Percentiles rank a stretch among this genome's conserved stretches.
Conservation (phyloP, 1,139 yeast species). For the Scheffersomyces insectosa region DNA sequence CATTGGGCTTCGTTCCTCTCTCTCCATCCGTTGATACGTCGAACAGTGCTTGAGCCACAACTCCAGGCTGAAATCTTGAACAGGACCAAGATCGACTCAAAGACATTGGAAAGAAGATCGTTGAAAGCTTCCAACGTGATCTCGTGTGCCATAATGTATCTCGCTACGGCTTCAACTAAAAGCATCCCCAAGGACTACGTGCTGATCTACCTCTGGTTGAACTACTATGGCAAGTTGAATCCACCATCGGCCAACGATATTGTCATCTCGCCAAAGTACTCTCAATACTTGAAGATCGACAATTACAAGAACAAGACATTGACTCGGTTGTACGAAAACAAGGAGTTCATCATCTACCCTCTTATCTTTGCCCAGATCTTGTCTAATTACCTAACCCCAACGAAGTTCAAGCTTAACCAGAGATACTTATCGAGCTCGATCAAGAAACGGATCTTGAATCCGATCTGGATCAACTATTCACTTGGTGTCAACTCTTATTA, state of each 20-base stretch:
- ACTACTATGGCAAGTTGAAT: conserved; percentile 35
- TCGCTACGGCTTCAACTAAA: conserved; percentile 29
- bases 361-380: conserved; percentile 41
- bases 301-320: conserved; percentile 18
- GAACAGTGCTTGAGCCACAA: conserved; percentile 26
- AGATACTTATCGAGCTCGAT: conserved; percentile 36
- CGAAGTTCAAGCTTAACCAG: conserved; percentile 37
- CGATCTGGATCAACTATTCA: conserved; percentile 45
- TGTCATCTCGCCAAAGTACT: conserved; percentile 23
- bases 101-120: not conserved
- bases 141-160: conserved; percentile 29
- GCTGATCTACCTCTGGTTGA: conserved; percentile 35
- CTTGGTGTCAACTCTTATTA: conserved; percentile 27
- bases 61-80: conserved; percentile 47
- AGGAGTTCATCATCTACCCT: conserved; percentile 38
- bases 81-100: not conserved
- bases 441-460: conserved; percentile 36
- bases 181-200: conserved; percentile 42
- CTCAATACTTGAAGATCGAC: conserved; percentile 28
- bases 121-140: conserved; percentile 29
- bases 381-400: conserved; percentile 46
- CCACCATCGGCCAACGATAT: conserved; percentile 36
- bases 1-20: conserved; percentile 35
- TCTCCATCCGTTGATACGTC: conserved; percentile 33
- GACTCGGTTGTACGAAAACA: conserved; percentile 26